Percentiles rank a stretch among this genome's conserved stretches.
Conservation (phyloP, 768 basidiomycete species). For the Clavaria fumosa region DNA sequence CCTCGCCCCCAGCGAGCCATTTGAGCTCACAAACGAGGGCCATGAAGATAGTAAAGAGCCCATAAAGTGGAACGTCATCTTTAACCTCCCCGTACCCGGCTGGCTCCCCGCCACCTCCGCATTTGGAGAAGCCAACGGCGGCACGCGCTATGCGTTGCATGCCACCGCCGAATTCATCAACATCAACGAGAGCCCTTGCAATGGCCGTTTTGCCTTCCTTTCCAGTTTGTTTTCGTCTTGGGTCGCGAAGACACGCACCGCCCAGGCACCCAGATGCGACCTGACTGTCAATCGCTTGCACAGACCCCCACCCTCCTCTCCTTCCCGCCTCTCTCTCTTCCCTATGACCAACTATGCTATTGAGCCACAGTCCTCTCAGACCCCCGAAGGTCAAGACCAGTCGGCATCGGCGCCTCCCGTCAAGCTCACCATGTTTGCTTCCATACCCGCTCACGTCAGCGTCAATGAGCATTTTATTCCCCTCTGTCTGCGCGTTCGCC, state of each 20-base stretch:
- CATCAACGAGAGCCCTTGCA: constrained; percentile 26
- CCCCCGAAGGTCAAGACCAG: constrained; percentile 7
- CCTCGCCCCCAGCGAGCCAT: constrained; percentile 34
- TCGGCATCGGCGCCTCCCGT: constrained; percentile 34
- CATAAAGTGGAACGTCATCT: constrained; percentile 62
- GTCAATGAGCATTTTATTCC: constrained; percentile 34
- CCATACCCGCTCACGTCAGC: constrained; percentile 40
- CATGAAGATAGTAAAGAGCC: constrained; percentile 39
- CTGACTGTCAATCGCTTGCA: constrained; percentile 42
- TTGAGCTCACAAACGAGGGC: constrained; percentile 52
- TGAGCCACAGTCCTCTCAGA: constrained; percentile 20
- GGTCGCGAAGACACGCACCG: constrained; percentile 27
- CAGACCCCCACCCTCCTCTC: constrained; percentile 23
- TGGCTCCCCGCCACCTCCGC: constrained; percentile 62
- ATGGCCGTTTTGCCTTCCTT: constrained; percentile 26
- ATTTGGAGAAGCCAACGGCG: constrained; percentile 36
- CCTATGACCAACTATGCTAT: constrained; percentile 29
- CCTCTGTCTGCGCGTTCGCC: constrained; percentile 44
- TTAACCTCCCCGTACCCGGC: constrained; percentile 75
- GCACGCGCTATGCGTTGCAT: constrained; percentile 50
- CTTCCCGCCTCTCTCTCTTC: constrained; percentile 20
- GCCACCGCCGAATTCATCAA: constrained; percentile 47
- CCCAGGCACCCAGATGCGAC: constrained; percentile 22
- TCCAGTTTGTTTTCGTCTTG: constrained; percentile 42
- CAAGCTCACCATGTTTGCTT: constrained; percentile 48